Percentiles rank a stretch among this genome's conserved stretches.
phyloP scores from a whole-genome alignment of 176 grass and related monocot species.

The Eremochloa ophiuroides region DNA sequence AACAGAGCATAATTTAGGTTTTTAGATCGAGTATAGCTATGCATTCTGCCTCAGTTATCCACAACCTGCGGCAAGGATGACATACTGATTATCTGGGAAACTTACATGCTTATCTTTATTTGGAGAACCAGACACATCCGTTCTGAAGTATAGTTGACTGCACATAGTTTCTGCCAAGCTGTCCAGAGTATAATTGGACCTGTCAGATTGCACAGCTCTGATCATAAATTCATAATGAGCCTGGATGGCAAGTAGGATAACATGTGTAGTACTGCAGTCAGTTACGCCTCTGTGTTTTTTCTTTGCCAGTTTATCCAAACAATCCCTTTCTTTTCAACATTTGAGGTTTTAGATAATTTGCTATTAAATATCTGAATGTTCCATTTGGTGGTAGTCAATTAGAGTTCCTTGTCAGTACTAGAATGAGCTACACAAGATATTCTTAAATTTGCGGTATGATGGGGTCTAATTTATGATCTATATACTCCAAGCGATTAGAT shows the following conservation, averaged over 20 bases:
- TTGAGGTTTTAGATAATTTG: too few relatives aligned
- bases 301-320: neutral
- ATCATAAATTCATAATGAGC: neutral
- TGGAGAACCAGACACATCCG: neutral
- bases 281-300: neutral
- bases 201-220: neutral
- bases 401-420: too few relatives aligned
- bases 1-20: neutral
- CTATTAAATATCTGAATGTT: too few relatives aligned
- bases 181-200: neutral
- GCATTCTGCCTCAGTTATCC: neutral
- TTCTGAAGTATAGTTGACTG: neutral
- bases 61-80: neutral
- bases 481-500: neutral
- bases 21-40: neutral
- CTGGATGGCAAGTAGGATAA: neutral
- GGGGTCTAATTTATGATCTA: neutral
- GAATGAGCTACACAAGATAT: too few relatives aligned
- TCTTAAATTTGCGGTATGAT: slow-evolving; percentile 17
- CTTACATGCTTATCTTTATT: neutral
- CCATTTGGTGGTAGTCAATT: too few relatives aligned
- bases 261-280: neutral
- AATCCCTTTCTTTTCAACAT: too few relatives aligned
- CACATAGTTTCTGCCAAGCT: neutral
- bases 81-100: neutral